Evolutionary conservation across 2,329 filamentous ascomycete species (phyloP), one percentile per base, ranked within the genome.

Genomic region (Pseudogymnoascus sp.): DNA sequence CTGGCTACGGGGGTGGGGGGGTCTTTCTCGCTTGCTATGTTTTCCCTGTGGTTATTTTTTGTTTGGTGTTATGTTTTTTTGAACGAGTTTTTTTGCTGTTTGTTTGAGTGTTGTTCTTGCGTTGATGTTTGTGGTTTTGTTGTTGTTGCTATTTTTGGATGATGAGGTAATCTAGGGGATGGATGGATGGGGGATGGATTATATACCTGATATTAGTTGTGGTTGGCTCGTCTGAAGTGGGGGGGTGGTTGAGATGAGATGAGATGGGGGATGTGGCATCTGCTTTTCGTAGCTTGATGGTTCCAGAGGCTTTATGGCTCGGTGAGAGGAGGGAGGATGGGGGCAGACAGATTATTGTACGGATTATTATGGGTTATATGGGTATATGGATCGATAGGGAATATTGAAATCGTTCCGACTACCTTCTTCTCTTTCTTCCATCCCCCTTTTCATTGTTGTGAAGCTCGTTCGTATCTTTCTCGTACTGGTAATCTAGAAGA

Each of bases 1-100:
- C 92, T 2, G 36, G 36, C 36, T n/a, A 37, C 6, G 36, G 36
- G 36, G 4, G 5, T 28, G 28, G 28, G 36, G 36, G 36, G 36
- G 36, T 37, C 36, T 37, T 37, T 37, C 36, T 14, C 36, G 36
- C 12, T 37, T 7, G 36, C 12, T 37, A 12, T 36, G 5, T 37
- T 37, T 37, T 37, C 12, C 12, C 36, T 37, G 36, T 37, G 36
- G 36, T 7, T 37, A 34, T 37, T 5, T 37, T 37, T 7, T 28
- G 28, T 28, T 37, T 37, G 36, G 36, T 37, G 36, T n/a, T 37
- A 31, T 31, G 28, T 31, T 11, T 11, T 37, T 37, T 37, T 37
- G 11, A 37, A 14, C 12, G 14, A 37, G 28, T 28, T 28, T 37
- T 37, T 37, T 12, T 36, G 12, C 11, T 36, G 34, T 36, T 36